Evolutionary conservation across 2,329 filamentous ascomycete genomes (phyloP).

Genomic region (Cercospora citrullina): DNA sequence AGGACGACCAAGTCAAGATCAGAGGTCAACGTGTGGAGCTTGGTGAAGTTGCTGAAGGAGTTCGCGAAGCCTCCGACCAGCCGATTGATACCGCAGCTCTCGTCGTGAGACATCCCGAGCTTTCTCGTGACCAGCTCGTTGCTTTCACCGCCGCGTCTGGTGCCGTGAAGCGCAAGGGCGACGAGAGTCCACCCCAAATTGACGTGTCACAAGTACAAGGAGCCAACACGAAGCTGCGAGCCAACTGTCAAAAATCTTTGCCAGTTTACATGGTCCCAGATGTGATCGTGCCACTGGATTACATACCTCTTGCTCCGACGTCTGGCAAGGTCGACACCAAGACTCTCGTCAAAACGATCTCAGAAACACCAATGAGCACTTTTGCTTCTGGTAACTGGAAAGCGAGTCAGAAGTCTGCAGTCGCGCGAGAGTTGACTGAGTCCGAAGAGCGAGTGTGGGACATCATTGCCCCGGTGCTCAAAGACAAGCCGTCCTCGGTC

Average conservation of each 20-base stretch:
- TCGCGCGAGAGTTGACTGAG: conserved; percentile 10
- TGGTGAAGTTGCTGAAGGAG: conserved; percentile 58
- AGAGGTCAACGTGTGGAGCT: conserved; percentile 75
- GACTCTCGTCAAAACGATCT: conserved; percentile 18
- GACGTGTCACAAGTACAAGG: conserved; percentile 3
- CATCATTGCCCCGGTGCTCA: conserved; percentile 12
- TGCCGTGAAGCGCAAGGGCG: conserved; percentile 9
- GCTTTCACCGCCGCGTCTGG: conserved; percentile 15
- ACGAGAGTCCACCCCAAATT: background rate
- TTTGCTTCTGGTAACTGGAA: conserved; percentile 5
- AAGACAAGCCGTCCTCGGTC: conserved; percentile 16
- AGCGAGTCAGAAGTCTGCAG: background rate
- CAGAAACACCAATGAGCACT: conserved; percentile 12
- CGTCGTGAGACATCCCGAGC: conserved; percentile 22
- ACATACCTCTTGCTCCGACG: conserved; percentile 21
- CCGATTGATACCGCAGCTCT: conserved; percentile 18
- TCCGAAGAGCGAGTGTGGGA: conserved; percentile 12
- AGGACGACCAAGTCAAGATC: conserved; percentile 76
- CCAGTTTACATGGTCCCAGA: conserved; percentile 22
- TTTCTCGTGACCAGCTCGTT: conserved; percentile 19
- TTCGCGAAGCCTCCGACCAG: conserved; percentile 12
- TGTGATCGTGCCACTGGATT: conserved; percentile 17
- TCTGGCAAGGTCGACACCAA: conserved; percentile 25
- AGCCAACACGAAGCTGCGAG: conserved; percentile 11
- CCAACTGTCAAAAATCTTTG: conserved; percentile 17